Conservation (phyloP, 805 yeast genomes). For the Clavispora carvajalis region DNA sequence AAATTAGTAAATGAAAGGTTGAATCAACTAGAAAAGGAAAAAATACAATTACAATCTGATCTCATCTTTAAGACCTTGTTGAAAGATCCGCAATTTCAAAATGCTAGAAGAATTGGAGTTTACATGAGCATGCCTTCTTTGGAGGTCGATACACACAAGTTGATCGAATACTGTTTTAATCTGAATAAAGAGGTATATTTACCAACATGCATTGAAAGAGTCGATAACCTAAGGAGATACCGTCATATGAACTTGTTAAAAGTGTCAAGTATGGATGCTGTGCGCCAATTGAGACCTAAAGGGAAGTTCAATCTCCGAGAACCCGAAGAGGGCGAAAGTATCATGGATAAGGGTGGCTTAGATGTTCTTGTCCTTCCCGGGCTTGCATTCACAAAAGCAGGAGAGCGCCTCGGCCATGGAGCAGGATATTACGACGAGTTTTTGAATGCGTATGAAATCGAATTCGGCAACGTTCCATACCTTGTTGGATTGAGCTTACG, state of each 20-base stretch:
- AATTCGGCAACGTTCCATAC: constrained; percentile 28
- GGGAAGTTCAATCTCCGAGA: constrained; percentile 69
- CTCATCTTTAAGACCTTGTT: constrained; percentile 17
- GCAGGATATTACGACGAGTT: constrained; percentile 86
- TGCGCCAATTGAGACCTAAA: constrained; percentile 48
- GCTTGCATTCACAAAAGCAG: constrained; percentile 57
- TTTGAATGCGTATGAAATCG: constrained; percentile 17
- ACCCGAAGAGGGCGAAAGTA: constrained; percentile 43
- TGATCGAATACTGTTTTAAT: constrained; percentile 50
- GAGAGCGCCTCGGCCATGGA: constrained; percentile 81
- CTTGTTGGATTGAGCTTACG: constrained; percentile 61
- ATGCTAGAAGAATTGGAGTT: constrained; percentile 51
- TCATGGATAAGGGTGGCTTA: constrained; percentile 28
- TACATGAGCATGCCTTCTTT: constrained; percentile 72
- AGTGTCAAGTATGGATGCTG: constrained; percentile 38
- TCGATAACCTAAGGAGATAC: constrained; percentile 25
- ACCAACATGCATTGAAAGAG: constrained; percentile 45
- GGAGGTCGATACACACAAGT: constrained; percentile 57
- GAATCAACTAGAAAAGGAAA: constrained; percentile 9
- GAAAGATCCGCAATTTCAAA: constrained; percentile 30
- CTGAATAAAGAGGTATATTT: constrained; percentile 49
- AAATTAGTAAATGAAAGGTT: constrained; percentile 20
- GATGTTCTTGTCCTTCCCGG: constrained; percentile 84
- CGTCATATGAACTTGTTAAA: constrained; percentile 52
- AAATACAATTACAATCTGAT: constrained; percentile 22